phyloP scores from a whole-genome alignment of 1,284 basidiomycete genomes.

The Inonotus obliquus region DNA sequence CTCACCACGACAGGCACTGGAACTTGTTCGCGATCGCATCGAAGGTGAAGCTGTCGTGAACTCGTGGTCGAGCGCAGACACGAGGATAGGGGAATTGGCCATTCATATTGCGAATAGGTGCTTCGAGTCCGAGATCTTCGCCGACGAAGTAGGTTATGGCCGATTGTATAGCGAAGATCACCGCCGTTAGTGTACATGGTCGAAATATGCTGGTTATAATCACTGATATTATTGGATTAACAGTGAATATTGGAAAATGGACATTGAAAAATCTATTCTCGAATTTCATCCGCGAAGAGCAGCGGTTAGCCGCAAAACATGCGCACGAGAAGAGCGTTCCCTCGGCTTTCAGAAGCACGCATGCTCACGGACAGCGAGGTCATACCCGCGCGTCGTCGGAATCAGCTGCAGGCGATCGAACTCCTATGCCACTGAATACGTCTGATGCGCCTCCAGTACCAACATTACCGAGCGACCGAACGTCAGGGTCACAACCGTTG shows the following conservation, averaged over 20 bases:
- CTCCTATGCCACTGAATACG: not conserved
- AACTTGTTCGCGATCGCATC: slow-evolving; percentile 81
- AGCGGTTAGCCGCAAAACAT: slow-evolving; percentile 30
- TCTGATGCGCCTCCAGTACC: slow-evolving; percentile 1
- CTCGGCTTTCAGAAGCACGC: slow-evolving; percentile 32
- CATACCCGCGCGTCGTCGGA: slow-evolving; percentile 13
- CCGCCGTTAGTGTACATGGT: slow-evolving; percentile 52
- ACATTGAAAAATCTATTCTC: slow-evolving; percentile 70
- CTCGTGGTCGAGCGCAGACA: slow-evolving; percentile 88
- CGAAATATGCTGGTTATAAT: slow-evolving; percentile 24
- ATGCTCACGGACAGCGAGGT: not conserved
- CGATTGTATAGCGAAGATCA: slow-evolving; percentile 70
- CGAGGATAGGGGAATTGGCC: slow-evolving; percentile 82
- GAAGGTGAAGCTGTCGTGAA: slow-evolving; percentile 88
- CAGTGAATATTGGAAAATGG: slow-evolving; percentile 83
- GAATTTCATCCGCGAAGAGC: slow-evolving; percentile 64
- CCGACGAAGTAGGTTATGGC: slow-evolving; percentile 81
- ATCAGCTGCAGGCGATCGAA: not conserved
- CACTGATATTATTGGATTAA: slow-evolving; percentile 19
- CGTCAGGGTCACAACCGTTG: slow-evolving; percentile 19
- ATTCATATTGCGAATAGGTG: slow-evolving; percentile 85
- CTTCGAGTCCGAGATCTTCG: slow-evolving; percentile 94
- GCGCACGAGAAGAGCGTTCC: not conserved
- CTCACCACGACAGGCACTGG: slow-evolving; percentile 80
- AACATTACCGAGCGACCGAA: not conserved